Evolutionary conservation across 108 stramenopile species (phyloP).

Genomic region (Chaetoceros tenuissimus): DNA sequence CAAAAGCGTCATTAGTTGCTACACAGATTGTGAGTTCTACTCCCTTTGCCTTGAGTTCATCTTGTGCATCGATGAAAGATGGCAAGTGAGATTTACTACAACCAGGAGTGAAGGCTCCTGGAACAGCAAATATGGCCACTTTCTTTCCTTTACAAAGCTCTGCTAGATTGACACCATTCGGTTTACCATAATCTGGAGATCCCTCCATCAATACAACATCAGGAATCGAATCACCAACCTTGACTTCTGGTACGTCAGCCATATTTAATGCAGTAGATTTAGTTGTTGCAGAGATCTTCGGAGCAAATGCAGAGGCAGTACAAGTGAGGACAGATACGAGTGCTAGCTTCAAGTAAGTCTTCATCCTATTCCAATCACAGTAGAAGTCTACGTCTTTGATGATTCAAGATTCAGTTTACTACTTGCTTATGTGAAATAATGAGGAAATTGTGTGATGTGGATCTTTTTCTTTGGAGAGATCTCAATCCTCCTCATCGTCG

Average conservation of each 20-base stretch:
- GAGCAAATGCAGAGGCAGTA: neutral
- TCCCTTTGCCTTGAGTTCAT: constrained; percentile 73
- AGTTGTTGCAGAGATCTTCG: neutral
- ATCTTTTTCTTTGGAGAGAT: too few relatives aligned
- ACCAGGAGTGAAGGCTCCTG: constrained; percentile 87
- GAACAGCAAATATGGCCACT: constrained; percentile 86
- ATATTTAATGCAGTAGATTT: neutral
- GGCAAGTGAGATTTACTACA: constrained; percentile 83
- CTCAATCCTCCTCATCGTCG: too few relatives aligned
- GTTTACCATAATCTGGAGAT: constrained; percentile 42
- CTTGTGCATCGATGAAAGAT: constrained; percentile 73
- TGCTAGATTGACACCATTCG: constrained; percentile 36
- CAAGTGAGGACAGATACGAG: neutral
- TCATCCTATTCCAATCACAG: neutral
- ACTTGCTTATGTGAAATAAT: too few relatives aligned
- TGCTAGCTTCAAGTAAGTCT: neutral
- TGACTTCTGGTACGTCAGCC: constrained; percentile 35
- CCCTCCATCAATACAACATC: constrained; percentile 50
- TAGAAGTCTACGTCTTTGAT: too few relatives aligned
- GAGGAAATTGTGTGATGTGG: too few relatives aligned
- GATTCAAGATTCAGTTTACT: too few relatives aligned
- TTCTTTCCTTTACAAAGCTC: constrained; percentile 74
- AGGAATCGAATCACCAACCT: constrained; percentile 67
- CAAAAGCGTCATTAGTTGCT: constrained; percentile 82
- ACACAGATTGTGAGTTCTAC: constrained; percentile 78